A percentile compares a stretch with the other conserved stretches of the same genome.
phyloP scores from a whole-genome alignment of 306 rosid species.

The Malus sieversii region DNA sequence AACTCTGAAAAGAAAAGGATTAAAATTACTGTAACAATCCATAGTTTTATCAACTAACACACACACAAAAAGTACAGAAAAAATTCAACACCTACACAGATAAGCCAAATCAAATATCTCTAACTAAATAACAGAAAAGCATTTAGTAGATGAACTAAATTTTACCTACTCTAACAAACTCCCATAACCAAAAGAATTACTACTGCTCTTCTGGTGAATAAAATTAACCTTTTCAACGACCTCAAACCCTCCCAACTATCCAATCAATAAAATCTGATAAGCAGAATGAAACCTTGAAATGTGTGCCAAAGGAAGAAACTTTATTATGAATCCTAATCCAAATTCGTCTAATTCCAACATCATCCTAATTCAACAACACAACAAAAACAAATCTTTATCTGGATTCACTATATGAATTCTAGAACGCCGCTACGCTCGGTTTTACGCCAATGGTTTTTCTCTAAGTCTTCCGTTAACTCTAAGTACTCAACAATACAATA shows the following conservation, averaged over 20 bases:
- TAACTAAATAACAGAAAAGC: constrained; percentile 7
- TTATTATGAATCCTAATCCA: not conserved
- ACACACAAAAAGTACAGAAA: not conserved
- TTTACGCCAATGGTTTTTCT: too few relatives aligned
- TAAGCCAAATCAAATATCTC: not conserved
- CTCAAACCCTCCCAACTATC: not conserved
- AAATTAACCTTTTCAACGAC: constrained; percentile 19
- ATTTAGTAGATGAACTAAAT: not conserved
- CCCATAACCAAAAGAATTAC: not conserved
- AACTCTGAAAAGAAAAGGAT: constrained; percentile 18
- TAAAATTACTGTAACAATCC: not conserved
- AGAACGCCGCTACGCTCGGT: too few relatives aligned
- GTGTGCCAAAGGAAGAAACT: too few relatives aligned
- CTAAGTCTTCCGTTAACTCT: too few relatives aligned
- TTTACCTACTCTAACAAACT: constrained; percentile 7
- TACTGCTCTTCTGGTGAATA: not conserved
- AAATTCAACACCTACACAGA: not conserved
- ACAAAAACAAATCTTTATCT: not conserved
- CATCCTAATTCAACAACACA: not conserved
- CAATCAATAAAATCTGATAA: not conserved
- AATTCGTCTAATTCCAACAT: not conserved
- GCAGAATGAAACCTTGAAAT: not conserved
- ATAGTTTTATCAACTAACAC: not conserved
- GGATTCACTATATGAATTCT: too few relatives aligned
- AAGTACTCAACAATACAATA: too few relatives aligned